A percentile compares a stretch with the other conserved stretches of the same genome.
Conservation (phyloP, 1,284 basidiomycete genomes). For the Irpex sp. region DNA sequence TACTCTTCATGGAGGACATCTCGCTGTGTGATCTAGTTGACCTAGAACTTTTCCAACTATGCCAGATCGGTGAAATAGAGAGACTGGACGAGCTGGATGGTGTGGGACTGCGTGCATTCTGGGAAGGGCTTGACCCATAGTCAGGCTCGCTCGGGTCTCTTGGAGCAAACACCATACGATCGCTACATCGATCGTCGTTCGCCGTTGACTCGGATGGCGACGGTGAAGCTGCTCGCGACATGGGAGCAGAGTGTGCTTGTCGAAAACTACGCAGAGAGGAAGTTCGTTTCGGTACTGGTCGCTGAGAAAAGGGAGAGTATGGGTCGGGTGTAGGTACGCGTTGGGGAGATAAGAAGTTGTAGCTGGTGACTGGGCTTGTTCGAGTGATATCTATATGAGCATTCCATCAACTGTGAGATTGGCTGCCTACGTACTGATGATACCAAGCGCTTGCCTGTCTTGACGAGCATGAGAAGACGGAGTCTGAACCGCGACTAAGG, state of each 20-base stretch:
- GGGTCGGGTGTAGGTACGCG: neutral
- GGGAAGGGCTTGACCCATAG: neutral
- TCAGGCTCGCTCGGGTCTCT: conserved; percentile 3
- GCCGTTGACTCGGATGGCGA: neutral
- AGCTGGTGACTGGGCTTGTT: conserved; percentile 5
- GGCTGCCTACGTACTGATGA: neutral
- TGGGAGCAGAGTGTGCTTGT: neutral
- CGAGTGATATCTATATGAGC: neutral
- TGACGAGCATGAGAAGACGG: neutral
- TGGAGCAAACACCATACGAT: conserved; percentile 4
- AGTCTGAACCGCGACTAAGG: neutral
- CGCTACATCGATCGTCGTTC: conserved; percentile 4
- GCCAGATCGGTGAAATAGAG: neutral
- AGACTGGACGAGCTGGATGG: neutral
- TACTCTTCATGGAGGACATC: neutral
- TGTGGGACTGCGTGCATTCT: neutral
- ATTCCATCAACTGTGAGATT: neutral
- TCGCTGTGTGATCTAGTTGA: neutral
- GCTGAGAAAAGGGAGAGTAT: neutral
- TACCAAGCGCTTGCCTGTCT: neutral
- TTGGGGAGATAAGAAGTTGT: conserved; percentile 2
- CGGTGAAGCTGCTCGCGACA: conserved; percentile 1
- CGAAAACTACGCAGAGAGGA: conserved; percentile 1
- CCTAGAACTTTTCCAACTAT: neutral
- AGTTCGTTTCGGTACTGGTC: conserved; percentile 1